Evolutionary conservation across 2,329 filamentous ascomycete species (phyloP).

Genomic region (Claviceps monticola): DNA sequence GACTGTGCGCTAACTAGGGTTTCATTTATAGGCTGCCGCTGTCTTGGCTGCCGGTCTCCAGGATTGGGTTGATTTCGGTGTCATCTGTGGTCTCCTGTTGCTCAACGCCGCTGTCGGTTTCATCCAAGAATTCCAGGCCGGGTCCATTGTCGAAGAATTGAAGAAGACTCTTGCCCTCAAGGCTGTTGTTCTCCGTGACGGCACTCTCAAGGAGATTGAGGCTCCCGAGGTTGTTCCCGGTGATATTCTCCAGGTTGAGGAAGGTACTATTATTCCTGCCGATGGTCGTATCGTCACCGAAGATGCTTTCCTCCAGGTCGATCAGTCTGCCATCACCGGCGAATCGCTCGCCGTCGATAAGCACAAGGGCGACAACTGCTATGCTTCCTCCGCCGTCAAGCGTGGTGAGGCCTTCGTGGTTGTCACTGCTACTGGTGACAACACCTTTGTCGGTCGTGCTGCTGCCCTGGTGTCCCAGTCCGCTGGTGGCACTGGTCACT

Average conservation of each 20-base stretch:
- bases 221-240: slow-evolving; percentile 75
- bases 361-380: slow-evolving; percentile 67
- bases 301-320: slow-evolving; percentile 73
- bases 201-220: slow-evolving; percentile 60
- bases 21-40: slow-evolving; percentile 45
- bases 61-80: slow-evolving; percentile 89
- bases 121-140: slow-evolving; percentile 79
- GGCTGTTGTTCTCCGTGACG: slow-evolving; percentile 75
- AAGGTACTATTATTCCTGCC: slow-evolving; percentile 81
- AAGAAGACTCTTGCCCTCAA: slow-evolving; percentile 85
- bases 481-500: slow-evolving; percentile 63
- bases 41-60: slow-evolving; percentile 70
- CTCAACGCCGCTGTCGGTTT: slow-evolving; percentile 82
- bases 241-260: slow-evolving; percentile 80
- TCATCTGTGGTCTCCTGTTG: slow-evolving; percentile 70
- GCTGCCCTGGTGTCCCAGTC: slow-evolving; percentile 75
- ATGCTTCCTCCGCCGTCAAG: slow-evolving; percentile 79
- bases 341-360: slow-evolving; percentile 88
- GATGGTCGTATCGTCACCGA: slow-evolving; percentile 78
- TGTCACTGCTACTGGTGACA: slow-evolving; percentile 73
- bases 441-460: slow-evolving; percentile 79
- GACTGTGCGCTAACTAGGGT: slow-evolving; percentile 13
- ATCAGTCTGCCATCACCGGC: slow-evolving; percentile 84
- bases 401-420: slow-evolving; percentile 77
- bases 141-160: slow-evolving; percentile 78